Evolutionary conservation across 306 rosid genomes (phyloP), one percentile per base, ranked within the genome.

Genomic region (Acacia crassicarpa): DNA sequence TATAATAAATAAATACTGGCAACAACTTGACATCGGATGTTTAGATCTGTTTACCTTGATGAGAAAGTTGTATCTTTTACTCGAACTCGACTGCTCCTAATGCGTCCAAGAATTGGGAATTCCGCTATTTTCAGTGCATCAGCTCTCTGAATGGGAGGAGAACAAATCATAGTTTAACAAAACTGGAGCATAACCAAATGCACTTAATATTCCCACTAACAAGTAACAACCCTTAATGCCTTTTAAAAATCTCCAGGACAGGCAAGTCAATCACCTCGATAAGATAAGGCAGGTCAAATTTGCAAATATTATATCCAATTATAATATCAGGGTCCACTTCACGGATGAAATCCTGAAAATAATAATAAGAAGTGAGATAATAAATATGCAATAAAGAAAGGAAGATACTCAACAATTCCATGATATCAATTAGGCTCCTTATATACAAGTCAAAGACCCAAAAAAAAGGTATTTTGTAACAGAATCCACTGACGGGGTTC

Each of bases 271-370:
- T 76, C 85, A 95, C 98, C 97, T 95, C 95, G 70, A 93, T 90
- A 74, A 95, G 93, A 92, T 95, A 95, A 25, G 98, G 98, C 88
- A 93, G 76, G 87, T 95, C 99, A 87, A 95, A 95, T 91, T 95
- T 95, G 89, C 99, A 95, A 76, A 95, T 93, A 85, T 95, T 95
- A 87, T 95, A 95, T 85, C 99, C 99, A 89, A 95, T 95, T 78
- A 95, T 90, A 85, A 95, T 83, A 91, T 95, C 99, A 78, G 99
- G 99, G 86, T 95, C 99, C 77, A 87, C 98, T 78, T 89, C 90
- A 67, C 90, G 91, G 65, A 95, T 86, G 65, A 95, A 90, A 84
- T 95, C 97, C 99, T 95, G 92, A 86, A 68, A 43, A 83, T 56
- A 67, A 69, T 53, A 59, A 61, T 25, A 49, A 16, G 7, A 51